Percentiles rank a stretch among this genome's conserved stretches.
Conservation (phyloP, 129 eudicot species). For the Ambrosia artemisiifolia region DNA sequence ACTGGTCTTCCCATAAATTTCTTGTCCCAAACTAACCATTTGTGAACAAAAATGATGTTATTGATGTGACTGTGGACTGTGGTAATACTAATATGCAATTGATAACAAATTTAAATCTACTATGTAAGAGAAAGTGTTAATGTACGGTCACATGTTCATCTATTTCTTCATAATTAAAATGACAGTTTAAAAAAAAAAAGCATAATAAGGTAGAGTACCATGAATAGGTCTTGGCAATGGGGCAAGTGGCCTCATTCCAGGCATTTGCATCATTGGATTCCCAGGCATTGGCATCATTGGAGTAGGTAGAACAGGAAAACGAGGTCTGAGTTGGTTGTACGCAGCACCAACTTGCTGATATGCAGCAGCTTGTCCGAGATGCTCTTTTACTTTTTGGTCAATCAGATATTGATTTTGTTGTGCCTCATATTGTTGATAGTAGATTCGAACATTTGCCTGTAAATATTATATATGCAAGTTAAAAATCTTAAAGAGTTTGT, state of each 20-base stretch:
- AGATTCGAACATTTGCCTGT: slow-evolving; percentile 79
- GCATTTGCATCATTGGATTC: slow-evolving; percentile 39
- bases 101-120: background rate
- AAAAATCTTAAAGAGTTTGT: background rate
- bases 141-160: background rate
- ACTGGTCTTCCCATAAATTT: background rate
- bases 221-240: slow-evolving; percentile 68
- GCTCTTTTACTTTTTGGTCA: slow-evolving; percentile 90
- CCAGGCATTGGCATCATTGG: slow-evolving; percentile 65
- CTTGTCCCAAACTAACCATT: background rate
- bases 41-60: background rate
- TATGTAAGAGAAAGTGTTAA: background rate
- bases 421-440: slow-evolving; percentile 86
- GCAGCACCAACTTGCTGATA: slow-evolving; percentile 77
- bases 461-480: background rate
- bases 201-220: slow-evolving; percentile 18
- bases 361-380: slow-evolving; percentile 73
- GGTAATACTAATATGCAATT: background rate
- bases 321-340: slow-evolving; percentile 66
- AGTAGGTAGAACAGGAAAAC: slow-evolving; percentile 59
- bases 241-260: slow-evolving; percentile 76
- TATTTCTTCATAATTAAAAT: background rate
- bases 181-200: too few species aligned
- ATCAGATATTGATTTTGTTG: slow-evolving; percentile 84
- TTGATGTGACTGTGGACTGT: background rate